A percentile compares a stretch with the other conserved stretches of the same genome.
Evolutionary conservation across 2,329 filamentous ascomycete genomes (phyloP).

Genomic region (Chaetomiaceae sp.): DNA sequence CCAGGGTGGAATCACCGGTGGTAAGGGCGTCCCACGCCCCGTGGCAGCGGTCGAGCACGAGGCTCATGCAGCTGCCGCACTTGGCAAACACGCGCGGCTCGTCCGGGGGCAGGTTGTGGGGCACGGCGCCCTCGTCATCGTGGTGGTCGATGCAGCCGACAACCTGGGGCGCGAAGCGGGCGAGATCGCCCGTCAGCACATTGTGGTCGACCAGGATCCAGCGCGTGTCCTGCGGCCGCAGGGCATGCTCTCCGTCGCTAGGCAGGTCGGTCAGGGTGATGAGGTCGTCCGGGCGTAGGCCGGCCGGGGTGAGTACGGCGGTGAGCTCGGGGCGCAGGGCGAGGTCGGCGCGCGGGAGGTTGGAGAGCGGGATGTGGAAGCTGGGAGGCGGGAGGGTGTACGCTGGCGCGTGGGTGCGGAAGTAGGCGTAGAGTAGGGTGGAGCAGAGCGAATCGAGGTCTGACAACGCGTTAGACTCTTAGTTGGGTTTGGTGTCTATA

Average conservation of each 20-base stretch:
- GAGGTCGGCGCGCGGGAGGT: conserved; percentile 63
- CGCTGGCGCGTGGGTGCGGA: conserved; percentile 57
- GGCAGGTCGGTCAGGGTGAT: conserved; percentile 54
- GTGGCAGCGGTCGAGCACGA: conserved; percentile 57
- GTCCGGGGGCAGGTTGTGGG: conserved; percentile 33
- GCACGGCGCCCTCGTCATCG: conserved; percentile 58
- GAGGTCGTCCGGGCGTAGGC: conserved; percentile 54
- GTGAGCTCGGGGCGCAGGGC: conserved; percentile 65
- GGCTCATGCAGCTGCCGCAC: conserved; percentile 66
- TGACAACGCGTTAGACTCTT: conserved; percentile 26
- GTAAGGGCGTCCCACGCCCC: conserved; percentile 50
- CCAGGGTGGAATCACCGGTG: conserved; percentile 26
- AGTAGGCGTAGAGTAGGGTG: conserved; percentile 66
- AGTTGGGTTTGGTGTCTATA: too few species aligned
- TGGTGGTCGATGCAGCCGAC: conserved; percentile 73
- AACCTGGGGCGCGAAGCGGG: conserved; percentile 44
- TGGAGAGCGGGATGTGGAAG: conserved; percentile 66
- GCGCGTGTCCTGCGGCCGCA: conserved; percentile 50
- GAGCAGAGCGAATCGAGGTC: conserved; percentile 78
- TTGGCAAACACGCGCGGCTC: conserved; percentile 56
- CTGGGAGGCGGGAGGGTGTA: conserved; percentile 40
- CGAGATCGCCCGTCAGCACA: conserved; percentile 55
- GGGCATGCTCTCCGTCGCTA: conserved; percentile 25
- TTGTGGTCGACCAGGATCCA: conserved; percentile 83
- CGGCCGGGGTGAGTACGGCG: conserved; percentile 56